Evolutionary conservation across 78 protist genomes (phyloP), one percentile per base, ranked within the genome.

Genomic region (Planoprotostelium fungivorum): DNA sequence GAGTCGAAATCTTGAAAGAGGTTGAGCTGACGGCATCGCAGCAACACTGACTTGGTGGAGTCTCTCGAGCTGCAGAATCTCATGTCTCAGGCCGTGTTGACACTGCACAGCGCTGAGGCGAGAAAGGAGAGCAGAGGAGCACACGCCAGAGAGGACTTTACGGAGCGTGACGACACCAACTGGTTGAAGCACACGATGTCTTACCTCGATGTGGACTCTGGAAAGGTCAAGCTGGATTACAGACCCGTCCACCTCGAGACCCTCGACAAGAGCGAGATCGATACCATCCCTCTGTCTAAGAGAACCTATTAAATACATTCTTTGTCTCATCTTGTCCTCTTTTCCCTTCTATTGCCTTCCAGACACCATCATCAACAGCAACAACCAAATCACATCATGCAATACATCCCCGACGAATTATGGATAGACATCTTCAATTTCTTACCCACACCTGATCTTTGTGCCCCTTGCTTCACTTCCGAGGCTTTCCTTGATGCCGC

Each of bases 81-180:
- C 87, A 89, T 99, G 94, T 89, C 93, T 63, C 92, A 93, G 89
- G 99, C 98, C 88, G 89, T 89, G 28, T 93, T 94, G 86, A 99
- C 99, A 84, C 95, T 98, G 95, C 86, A 93, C 91, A 36, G 95
- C 0, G 99, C 99, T 35, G 95, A 95, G 92, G 96, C 95, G n/a
- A 96, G 99, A 73, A 97, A 95, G 90, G 99, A 99, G 95, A 87
- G 95, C 35, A 99, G 99, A 36, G 99, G 99, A 29, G 99, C 99
- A 25, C 99, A 99, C 88, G 99, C 99, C 10, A 96, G 99, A 38
- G 99, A 99, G 84, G 99, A 99, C 94, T 99, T 84, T 97, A 84
- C 92, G 28, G 94, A 89, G 34, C 92, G 98, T 38, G 98, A 98
- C 88, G 98, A 98, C 90, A 93, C 28, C 29, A 91, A 98, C 86